Evolutionary conservation across 1,284 basidiomycete genomes (phyloP).

Genomic region (Ceratobasidium sp.): DNA sequence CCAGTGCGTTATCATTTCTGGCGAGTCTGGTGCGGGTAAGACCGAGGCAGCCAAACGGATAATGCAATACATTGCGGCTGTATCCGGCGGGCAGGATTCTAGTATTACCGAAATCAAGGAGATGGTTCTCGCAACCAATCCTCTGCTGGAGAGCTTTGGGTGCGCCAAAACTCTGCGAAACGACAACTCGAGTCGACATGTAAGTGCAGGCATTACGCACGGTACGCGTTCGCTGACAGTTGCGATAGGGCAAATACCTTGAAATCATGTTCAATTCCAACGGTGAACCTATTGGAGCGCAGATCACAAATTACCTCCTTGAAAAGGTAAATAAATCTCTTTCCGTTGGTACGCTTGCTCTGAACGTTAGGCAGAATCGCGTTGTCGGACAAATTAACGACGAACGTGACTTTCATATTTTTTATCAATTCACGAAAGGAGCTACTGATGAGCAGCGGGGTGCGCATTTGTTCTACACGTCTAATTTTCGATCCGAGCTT

Average conservation of each 20-base stretch:
- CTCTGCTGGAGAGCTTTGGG: constrained; percentile 96
- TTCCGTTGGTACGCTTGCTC: constrained; percentile 43
- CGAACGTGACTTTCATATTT: constrained; percentile 98
- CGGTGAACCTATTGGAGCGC: constrained; percentile 95
- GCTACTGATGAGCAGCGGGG: constrained; percentile 89
- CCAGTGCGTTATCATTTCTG: constrained; percentile 99
- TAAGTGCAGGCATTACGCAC: constrained; percentile 56
- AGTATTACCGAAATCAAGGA: constrained; percentile 98
- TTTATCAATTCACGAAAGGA: constrained; percentile 99
- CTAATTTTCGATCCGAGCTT: neutral
- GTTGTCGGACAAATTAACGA: constrained; percentile 97
- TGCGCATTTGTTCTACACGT: constrained; percentile 49
- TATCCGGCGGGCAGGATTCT: constrained; percentile 83
- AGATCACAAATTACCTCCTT: constrained; percentile 97
- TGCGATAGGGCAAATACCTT: constrained; percentile 89
- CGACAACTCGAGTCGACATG: constrained; percentile 98
- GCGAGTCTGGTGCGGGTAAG: constrained; percentile 97
- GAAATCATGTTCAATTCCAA: constrained; percentile 98
- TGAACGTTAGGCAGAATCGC: constrained; percentile 60
- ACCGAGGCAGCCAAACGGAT: constrained; percentile 98
- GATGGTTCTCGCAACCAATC: constrained; percentile 99
- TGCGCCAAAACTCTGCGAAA: constrained; percentile 99
- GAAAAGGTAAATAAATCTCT: constrained; percentile 70
- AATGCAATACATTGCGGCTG: constrained; percentile 99
- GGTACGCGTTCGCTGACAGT: neutral